Conservation (phyloP, 202 grass and related monocot genomes). For the Brachypodium distachyon region DNA sequence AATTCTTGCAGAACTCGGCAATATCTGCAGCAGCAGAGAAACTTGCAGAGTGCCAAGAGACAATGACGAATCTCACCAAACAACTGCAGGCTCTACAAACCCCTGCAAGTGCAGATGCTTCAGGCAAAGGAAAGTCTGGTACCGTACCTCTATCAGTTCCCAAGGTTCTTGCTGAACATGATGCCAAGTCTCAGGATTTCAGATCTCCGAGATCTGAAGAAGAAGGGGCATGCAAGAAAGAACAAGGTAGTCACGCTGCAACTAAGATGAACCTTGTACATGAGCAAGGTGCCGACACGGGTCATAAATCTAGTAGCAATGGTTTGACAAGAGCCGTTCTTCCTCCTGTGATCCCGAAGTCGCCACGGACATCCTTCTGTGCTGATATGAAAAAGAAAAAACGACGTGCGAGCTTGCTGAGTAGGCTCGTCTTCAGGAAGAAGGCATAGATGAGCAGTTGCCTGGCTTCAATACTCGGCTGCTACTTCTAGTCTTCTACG, state of each 20-base stretch:
- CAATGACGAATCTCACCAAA: slow-evolving; percentile 48
- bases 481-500: background rate
- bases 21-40: slow-evolving; percentile 45
- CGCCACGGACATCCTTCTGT: background rate
- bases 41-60: slow-evolving; percentile 66
- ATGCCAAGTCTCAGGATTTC: background rate
- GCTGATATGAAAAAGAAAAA: slow-evolving; percentile 36
- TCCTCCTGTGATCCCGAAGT: background rate
- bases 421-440: slow-evolving; percentile 29
- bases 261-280: background rate
- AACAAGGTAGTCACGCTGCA: background rate
- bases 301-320: background rate
- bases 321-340: too few species aligned
- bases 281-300: background rate
- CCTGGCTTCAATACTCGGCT: background rate
- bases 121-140: background rate
- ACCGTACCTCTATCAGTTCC: background rate
- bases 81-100: slow-evolving; percentile 35
- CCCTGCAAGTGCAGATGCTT: slow-evolving; percentile 17
- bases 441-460: slow-evolving; percentile 13
- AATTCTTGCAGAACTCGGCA: slow-evolving; percentile 37
- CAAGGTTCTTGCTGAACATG: background rate
- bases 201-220: background rate
- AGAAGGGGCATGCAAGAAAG: background rate
- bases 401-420: slow-evolving; percentile 23